Evolutionary conservation across 164 flowering plant species (phyloP).

Genomic region (Sextonia rubra): DNA sequence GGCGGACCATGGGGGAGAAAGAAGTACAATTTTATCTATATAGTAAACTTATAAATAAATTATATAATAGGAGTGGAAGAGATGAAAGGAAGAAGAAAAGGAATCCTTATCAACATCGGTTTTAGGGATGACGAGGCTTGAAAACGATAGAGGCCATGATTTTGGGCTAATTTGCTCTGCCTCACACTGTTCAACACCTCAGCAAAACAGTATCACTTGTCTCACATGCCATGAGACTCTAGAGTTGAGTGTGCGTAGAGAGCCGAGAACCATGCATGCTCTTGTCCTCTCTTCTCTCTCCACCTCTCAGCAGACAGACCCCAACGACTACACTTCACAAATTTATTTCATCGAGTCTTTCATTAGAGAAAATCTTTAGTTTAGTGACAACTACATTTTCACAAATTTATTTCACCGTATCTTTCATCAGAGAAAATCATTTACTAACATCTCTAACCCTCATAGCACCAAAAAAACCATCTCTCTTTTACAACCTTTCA

Average conservation of each 20-base stretch:
- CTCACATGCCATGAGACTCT: background rate
- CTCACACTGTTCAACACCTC: constrained; percentile 12
- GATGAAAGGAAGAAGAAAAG: background rate
- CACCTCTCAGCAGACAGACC: no score
- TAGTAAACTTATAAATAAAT: no score
- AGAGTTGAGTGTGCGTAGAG: background rate
- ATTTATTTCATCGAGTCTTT: no score
- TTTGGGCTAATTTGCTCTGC: constrained; percentile 9
- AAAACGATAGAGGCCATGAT: constrained; percentile 6
- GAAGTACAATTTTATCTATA: no score
- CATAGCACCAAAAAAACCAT: no score
- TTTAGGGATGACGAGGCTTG: constrained; percentile 13
- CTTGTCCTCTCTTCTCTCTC: background rate
- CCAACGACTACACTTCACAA: no score
- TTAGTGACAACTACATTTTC: no score
- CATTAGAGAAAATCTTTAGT: no score
- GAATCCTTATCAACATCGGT: constrained; percentile 18
- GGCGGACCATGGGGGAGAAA: no score
- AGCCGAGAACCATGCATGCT: background rate
- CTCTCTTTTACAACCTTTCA: background rate
- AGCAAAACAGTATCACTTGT: constrained; percentile 13
- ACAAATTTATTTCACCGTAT: no score
- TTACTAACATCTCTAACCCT: background rate
- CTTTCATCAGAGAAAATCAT: background rate
- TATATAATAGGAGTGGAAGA: background rate